Evolutionary conservation across 148 eudicot genomes (phyloP).

Genomic region (Chenopodium quinoa): DNA sequence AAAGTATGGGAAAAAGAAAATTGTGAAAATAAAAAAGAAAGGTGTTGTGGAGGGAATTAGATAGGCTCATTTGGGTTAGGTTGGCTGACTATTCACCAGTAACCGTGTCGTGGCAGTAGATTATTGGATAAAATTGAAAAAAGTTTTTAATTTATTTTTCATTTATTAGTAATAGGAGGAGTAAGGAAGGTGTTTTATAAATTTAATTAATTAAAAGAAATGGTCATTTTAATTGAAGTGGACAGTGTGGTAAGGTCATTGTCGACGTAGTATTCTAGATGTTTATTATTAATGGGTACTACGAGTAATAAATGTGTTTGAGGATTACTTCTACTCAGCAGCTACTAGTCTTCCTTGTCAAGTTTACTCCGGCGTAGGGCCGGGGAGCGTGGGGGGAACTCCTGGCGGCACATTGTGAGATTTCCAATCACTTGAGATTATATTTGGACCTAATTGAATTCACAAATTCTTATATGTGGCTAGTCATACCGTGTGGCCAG

Average conservation of each 20-base stretch:
- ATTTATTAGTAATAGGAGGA: background rate
- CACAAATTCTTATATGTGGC: too few relatives aligned
- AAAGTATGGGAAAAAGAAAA: background rate
- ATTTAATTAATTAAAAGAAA: too few relatives aligned
- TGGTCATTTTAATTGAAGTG: too few relatives aligned
- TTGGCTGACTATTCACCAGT: slow-evolving; percentile 8
- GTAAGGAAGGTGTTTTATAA: too few relatives aligned
- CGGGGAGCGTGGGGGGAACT: too few relatives aligned
- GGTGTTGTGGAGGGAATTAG: slow-evolving; percentile 12
- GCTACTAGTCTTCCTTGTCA: background rate
- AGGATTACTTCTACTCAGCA: background rate
- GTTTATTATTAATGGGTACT: background rate
- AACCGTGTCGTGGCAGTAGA: background rate
- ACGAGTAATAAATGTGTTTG: background rate
- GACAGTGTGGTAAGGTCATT: too few relatives aligned
- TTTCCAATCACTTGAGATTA: too few relatives aligned
- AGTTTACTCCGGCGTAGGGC: too few relatives aligned
- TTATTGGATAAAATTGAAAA: too few relatives aligned
- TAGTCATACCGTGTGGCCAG: too few relatives aligned
- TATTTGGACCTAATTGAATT: too few relatives aligned
- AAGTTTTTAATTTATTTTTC: background rate
- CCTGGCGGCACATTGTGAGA: too few relatives aligned
- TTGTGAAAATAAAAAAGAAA: background rate
- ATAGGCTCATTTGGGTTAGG: background rate
- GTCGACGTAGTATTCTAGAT: background rate